Evolutionary conservation across 176 grass and related monocot genomes (phyloP), one percentile per base, ranked within the genome.

Genomic region (Oryza punctata): DNA sequence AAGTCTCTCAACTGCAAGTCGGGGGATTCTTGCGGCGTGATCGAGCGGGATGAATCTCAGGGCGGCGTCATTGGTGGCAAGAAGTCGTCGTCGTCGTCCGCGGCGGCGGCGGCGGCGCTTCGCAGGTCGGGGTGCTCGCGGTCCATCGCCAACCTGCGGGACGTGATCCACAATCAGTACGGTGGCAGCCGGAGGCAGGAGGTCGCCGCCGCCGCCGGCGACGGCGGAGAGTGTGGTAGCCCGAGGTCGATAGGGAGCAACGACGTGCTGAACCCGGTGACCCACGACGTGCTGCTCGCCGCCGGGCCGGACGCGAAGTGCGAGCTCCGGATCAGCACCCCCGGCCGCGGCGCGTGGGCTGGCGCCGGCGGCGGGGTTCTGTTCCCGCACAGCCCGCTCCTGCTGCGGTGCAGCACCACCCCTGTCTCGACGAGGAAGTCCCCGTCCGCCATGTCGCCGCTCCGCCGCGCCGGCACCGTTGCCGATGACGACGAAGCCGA

Each of bases 91-190:
- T 63, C 76, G 66, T 47, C 76, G 43, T 29, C 75, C 77, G 82
- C 75, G 57, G 70, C 71, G 76, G 52, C 46, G 80, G 82, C 75
- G 57, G 70, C 71, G 76, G 52, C 46, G 78, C 69, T 85, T 12
- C 88, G 65, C 74, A 80, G 88, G 74, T 91, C 86, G 1, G 86
- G 88, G 32, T 96, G 94, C 86, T 93, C 91, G 11, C 82, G 81
- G 46, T 91, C 94, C 83, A 93, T 93, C 88, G 89, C 88, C 78
- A 91, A 89, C 84, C 88, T 96, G 67, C 76, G 84, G 57, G 91
- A 93, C 77, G 91, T 89, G 33, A 79, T 96, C 69, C 69, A 72
- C 75, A 27, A 74, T 68, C 69, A 79, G 77, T n/a, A 70, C 38
- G 40, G 63, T 37, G 11, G 40, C 37, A 13, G 63, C 73, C 33